A percentile compares a stretch with the other conserved stretches of the same genome.
These are phyloP conservation scores for Rugonectria rugulosa DNA, from an alignment of 2,329 filamentous ascomycete genomes.

Conservation along the genomic window DNA sequence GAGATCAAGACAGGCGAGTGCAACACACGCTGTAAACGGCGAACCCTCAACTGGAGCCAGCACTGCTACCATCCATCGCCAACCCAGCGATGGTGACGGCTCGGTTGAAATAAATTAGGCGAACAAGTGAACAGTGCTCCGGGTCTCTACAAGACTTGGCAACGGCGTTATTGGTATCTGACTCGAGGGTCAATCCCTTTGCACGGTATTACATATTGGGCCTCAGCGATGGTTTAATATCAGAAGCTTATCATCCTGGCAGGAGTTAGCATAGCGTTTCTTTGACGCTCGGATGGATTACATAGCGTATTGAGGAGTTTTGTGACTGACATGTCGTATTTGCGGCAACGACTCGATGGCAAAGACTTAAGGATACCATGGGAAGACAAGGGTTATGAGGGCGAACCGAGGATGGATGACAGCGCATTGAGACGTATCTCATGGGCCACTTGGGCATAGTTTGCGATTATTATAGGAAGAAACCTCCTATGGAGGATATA, in stretches of 20 bases:
- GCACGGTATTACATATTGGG: conserved; percentile 27
- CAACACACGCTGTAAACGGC: conserved; percentile 34
- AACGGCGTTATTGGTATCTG: conserved; percentile 23
- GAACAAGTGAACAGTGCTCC: conserved; percentile 11
- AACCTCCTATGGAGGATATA: neutral
- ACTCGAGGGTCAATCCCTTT: conserved; percentile 24
- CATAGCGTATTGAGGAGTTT: conserved; percentile 24
- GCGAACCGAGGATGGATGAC: neutral
- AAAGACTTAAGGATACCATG: conserved; percentile 19
- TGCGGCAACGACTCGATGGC: conserved; percentile 23
- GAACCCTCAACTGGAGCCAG: conserved; percentile 43
- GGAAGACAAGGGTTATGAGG: conserved; percentile 3
- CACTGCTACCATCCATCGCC: conserved; percentile 47
- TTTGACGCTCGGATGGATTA: conserved; percentile 17
- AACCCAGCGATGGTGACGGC: conserved; percentile 28
- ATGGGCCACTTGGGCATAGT: conserved; percentile 4
- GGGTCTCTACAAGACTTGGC: conserved; percentile 17
- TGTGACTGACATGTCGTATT: conserved; percentile 21
- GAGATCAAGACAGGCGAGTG: conserved; percentile 22
- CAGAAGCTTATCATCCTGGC: conserved; percentile 10
- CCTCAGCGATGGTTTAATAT: conserved; percentile 3
- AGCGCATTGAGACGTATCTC: conserved; percentile 3
- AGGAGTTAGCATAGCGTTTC: conserved; percentile 18
- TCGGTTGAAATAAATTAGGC: conserved; percentile 34
- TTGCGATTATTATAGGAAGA: conserved; percentile 9